Conservation (phyloP, 345 rosid species). For the Boechera divaricarpa region DNA sequence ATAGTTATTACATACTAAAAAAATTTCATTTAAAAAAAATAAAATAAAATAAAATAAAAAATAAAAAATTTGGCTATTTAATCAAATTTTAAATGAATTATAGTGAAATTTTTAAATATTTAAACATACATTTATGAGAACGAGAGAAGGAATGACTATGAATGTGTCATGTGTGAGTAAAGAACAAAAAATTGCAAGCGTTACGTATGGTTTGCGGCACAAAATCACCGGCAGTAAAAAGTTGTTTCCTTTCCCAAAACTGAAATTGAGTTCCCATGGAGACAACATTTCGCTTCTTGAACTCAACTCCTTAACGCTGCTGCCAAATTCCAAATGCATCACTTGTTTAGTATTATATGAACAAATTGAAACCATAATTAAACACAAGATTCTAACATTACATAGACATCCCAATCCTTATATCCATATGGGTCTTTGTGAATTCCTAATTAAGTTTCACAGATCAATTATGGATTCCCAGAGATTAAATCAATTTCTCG, state of each 20-base stretch:
- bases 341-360: slow-evolving; percentile 18
- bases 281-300: slow-evolving; percentile 12
- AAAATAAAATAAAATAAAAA: not conserved
- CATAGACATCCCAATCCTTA: slow-evolving; percentile 12
- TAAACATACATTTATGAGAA: no score
- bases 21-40: not conserved
- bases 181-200: not conserved
- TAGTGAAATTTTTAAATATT: no score
- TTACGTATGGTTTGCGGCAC: not conserved
- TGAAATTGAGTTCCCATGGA: not conserved
- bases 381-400: not conserved
- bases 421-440: slow-evolving; percentile 8
- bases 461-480: not conserved
- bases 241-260: slow-evolving; percentile 16
- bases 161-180: not conserved
- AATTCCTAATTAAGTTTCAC: slow-evolving; percentile 3
- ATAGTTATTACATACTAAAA: not conserved
- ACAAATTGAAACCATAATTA: not conserved
- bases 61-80: not conserved
- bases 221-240: slow-evolving; percentile 17
- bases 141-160: not conserved
- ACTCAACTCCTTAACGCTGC: slow-evolving; percentile 31
- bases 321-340: slow-evolving; percentile 15
- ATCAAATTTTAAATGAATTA: not conserved
- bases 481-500: not conserved